These are phyloP conservation scores for Fusarium heterosporum DNA, from an alignment of 2,329 filamentous ascomycete genomes.

Conservation along the genomic window DNA sequence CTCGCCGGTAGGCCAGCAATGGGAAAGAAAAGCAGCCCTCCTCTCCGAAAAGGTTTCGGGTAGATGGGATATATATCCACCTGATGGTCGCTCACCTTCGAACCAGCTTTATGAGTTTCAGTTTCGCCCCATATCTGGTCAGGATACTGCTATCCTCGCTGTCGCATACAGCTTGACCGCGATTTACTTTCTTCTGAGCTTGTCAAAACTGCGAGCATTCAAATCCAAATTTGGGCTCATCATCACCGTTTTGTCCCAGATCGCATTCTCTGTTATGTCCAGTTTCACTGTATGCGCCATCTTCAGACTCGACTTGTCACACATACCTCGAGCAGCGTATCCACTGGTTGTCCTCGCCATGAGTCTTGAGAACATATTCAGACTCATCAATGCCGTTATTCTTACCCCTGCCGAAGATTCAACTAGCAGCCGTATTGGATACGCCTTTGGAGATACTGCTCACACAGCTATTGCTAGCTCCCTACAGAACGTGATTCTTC, in stretches of 20 bases:
- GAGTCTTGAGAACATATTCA: slow-evolving; percentile 82
- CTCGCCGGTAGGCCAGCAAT: slow-evolving; percentile 72
- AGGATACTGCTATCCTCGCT: slow-evolving; percentile 72
- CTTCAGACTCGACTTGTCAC: slow-evolving; percentile 79
- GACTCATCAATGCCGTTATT: slow-evolving; percentile 82
- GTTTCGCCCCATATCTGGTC: slow-evolving; percentile 77
- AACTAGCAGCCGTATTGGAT: slow-evolving; percentile 75
- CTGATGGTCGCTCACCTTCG: slow-evolving; percentile 63
- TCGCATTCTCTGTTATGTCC: slow-evolving; percentile 77
- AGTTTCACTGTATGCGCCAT: slow-evolving; percentile 84
- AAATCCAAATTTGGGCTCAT: slow-evolving; percentile 81
- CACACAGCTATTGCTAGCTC: slow-evolving; percentile 76
- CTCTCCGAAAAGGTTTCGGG: slow-evolving; percentile 63
- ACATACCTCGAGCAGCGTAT: slow-evolving; percentile 79
- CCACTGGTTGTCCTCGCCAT: slow-evolving; percentile 81
- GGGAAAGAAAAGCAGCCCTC: slow-evolving; percentile 69
- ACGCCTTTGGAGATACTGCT: slow-evolving; percentile 79
- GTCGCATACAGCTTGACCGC: slow-evolving; percentile 73
- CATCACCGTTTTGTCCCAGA: slow-evolving; percentile 76
- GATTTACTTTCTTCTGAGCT: slow-evolving; percentile 73
- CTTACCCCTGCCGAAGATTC: slow-evolving; percentile 75
- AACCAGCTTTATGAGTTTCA: slow-evolving; percentile 82
- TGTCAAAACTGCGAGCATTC: slow-evolving; percentile 77
- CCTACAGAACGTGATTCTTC: slow-evolving; percentile 74
- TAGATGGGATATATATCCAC: slow-evolving; percentile 75